Conservation (phyloP, 139 green algal species). For the Asterochloris erici region DNA sequence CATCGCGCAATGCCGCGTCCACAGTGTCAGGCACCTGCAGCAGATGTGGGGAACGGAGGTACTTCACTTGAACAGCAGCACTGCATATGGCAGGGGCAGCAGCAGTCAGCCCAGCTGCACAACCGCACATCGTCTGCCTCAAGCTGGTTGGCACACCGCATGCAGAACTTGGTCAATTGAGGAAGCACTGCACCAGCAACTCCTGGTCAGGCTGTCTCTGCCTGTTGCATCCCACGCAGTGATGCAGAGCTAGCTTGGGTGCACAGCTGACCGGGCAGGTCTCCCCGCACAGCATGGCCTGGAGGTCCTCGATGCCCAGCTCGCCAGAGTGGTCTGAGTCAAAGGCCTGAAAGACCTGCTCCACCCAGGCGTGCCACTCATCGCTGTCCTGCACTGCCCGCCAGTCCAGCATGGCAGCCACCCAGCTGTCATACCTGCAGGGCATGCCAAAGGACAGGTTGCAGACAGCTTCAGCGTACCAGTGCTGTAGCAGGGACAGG, state of each 20-base stretch:
- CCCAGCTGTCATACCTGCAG: constrained; percentile 49
- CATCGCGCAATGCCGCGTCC: constrained; percentile 49
- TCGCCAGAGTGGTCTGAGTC: constrained; percentile 42
- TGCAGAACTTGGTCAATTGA: neutral
- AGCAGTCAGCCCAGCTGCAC: neutral
- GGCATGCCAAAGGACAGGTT: too few species aligned
- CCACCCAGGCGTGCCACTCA: constrained; percentile 40
- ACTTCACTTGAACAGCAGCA: neutral
- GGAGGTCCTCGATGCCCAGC: constrained; percentile 46
- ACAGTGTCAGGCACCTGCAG: constrained; percentile 40
- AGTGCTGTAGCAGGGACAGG: too few species aligned
- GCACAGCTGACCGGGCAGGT: constrained; percentile 15
- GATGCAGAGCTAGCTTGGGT: neutral
- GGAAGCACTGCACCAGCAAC: too few species aligned
- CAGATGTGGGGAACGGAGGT: neutral
- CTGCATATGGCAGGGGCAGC: neutral
- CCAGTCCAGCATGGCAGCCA: constrained; percentile 75
- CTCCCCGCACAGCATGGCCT: constrained; percentile 44
- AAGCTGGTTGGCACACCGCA: neutral
- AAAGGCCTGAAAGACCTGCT: constrained; percentile 47
- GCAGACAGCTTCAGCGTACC: too few species aligned
- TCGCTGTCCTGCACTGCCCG: constrained; percentile 32
- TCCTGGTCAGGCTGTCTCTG: neutral
- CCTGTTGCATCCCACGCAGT: neutral
- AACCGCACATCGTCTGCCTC: neutral